phyloP scores from a whole-genome alignment of 2,329 filamentous ascomycete genomes.

The Coniochaeta sp. region DNA sequence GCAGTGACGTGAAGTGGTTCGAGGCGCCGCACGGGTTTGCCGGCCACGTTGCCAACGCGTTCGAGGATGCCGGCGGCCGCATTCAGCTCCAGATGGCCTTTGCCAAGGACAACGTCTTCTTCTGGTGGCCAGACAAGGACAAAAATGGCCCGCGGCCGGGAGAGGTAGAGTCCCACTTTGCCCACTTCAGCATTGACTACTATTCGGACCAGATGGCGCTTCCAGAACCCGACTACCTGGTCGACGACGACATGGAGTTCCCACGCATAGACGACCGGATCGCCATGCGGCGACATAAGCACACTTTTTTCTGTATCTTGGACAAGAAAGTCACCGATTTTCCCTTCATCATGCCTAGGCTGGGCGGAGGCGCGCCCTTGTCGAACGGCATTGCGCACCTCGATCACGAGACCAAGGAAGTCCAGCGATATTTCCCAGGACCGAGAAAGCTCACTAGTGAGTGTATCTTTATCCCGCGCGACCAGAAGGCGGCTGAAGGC shows the following conservation, averaged over 20 bases:
- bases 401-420: constrained; percentile 14
- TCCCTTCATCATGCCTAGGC: constrained; percentile 11
- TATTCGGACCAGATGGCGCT: too few species aligned
- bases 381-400: constrained; percentile 25
- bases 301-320: constrained; percentile 20
- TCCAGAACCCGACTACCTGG: too few species aligned
- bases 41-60: too few species aligned
- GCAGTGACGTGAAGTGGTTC: constrained; percentile 44
- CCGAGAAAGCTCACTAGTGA: constrained; percentile 29
- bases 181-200: too few species aligned
- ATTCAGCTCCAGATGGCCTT: constrained; percentile 33
- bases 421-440: constrained; percentile 23
- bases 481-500: constrained; percentile 23
- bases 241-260: constrained; percentile 16
- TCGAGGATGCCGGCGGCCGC: too few species aligned
- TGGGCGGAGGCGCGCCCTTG: constrained; percentile 18
- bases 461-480: constrained; percentile 31
- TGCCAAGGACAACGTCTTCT: constrained; percentile 32
- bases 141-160: too few species aligned
- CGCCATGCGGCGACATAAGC: constrained; percentile 8
- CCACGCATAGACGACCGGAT: constrained; percentile 21
- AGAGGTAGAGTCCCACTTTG: too few species aligned
- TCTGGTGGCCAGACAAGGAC: constrained; percentile 34
- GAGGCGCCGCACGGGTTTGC: constrained; percentile 39
- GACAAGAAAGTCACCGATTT: constrained; percentile 20